A percentile compares a stretch with the other conserved stretches of the same genome.
Conservation (phyloP, 2,329 filamentous ascomycete species). For the Exophiala mesophila region DNA sequence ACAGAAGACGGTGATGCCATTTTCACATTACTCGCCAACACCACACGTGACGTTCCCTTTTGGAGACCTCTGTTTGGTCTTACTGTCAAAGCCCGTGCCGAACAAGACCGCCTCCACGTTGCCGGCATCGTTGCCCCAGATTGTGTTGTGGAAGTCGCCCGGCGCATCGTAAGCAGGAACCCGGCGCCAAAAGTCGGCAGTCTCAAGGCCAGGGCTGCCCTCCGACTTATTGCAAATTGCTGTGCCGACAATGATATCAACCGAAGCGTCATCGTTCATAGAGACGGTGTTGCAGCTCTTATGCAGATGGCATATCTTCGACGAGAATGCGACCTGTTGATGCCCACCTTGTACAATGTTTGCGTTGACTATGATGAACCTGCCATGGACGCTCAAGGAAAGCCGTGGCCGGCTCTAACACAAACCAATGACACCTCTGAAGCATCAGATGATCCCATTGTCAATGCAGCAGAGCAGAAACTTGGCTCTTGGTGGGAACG, state of each 20-base stretch:
- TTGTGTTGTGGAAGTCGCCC: constrained; percentile 22
- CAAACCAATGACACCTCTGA: neutral
- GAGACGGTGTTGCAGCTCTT: constrained; percentile 18
- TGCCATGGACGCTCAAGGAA: constrained; percentile 9
- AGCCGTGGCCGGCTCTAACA: constrained; percentile 7
- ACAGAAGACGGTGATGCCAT: neutral
- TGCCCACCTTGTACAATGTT: constrained; percentile 26
- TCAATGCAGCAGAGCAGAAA: constrained; percentile 22
- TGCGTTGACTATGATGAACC: constrained; percentile 24
- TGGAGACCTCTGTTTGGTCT: constrained; percentile 22
- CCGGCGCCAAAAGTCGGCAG: constrained; percentile 1
- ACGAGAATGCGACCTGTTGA: constrained; percentile 18
- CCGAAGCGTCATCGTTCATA: constrained; percentile 19
- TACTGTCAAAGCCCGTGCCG: neutral
- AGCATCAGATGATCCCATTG: neutral
- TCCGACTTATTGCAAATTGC: constrained; percentile 25
- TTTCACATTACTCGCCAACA: constrained; percentile 14
- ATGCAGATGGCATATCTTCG: constrained; percentile 8
- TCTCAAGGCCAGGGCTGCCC: constrained; percentile 12
- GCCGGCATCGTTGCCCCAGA: constrained; percentile 8
- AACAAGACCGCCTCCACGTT: constrained; percentile 1
- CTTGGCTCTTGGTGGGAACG: constrained; percentile 13
- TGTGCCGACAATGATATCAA: constrained; percentile 27
- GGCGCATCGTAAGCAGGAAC: constrained; percentile 10
- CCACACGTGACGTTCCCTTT: constrained; percentile 17